Conservation (phyloP, 1,284 basidiomycete genomes). For the Ganoderma resinaceum region DNA sequence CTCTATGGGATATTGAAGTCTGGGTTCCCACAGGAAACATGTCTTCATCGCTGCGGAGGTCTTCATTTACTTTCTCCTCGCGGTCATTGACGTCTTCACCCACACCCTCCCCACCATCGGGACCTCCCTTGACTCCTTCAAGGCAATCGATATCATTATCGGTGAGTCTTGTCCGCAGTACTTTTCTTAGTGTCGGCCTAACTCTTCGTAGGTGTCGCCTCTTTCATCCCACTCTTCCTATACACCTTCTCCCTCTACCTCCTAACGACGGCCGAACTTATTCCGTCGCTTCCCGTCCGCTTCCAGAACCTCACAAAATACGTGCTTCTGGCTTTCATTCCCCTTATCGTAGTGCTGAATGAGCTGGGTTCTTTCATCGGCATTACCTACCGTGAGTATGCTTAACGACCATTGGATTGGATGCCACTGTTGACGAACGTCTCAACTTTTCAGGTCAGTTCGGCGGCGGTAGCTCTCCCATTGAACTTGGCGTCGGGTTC, state of each 20-base stretch:
- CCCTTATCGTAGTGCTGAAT: constrained; percentile 59
- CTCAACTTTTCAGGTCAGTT: constrained; percentile 18
- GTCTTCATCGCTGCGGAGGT: constrained; percentile 68
- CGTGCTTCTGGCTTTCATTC: constrained; percentile 59
- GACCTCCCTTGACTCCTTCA: constrained; percentile 46
- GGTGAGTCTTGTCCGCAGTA: constrained; percentile 45
- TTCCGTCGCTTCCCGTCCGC: constrained; percentile 58
- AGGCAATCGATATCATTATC: constrained; percentile 50
- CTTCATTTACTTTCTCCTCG: constrained; percentile 63
- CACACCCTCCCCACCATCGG: constrained; percentile 59
- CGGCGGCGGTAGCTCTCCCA: constrained; percentile 9
- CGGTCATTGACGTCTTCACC: constrained; percentile 65
- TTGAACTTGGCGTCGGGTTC: constrained; percentile 53
- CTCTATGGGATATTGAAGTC: constrained; percentile 9
- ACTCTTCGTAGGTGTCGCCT: constrained; percentile 52
- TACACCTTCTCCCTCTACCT: constrained; percentile 64
- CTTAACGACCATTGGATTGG: not conserved
- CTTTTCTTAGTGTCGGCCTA: not conserved
- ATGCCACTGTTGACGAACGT: not conserved
- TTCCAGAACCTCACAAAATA: constrained; percentile 54
- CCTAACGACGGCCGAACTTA: constrained; percentile 54
- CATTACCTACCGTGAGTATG: constrained; percentile 58
- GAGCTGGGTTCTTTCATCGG: constrained; percentile 72
- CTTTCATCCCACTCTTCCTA: constrained; percentile 62
- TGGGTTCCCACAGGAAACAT: constrained; percentile 50